A percentile compares a stretch with the other conserved stretches of the same genome.
These are phyloP conservation scores for Rhodotorula sp. DNA, from an alignment of 1,284 basidiomycete genomes.

Conservation along the genomic window DNA sequence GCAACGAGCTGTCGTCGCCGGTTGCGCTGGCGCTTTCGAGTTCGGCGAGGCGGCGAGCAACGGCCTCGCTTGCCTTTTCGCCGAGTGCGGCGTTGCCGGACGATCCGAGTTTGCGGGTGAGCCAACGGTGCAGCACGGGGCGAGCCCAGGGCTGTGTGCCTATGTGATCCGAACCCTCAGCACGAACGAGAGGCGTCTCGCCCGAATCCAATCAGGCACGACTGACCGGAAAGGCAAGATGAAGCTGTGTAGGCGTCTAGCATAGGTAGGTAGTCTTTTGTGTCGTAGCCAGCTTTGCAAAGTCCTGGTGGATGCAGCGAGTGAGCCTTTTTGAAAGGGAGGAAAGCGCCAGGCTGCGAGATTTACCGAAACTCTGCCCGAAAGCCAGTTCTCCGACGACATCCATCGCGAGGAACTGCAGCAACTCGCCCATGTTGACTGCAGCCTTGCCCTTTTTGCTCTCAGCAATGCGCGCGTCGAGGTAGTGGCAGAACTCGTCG, in stretches of 20 bases:
- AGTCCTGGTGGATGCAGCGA: neutral
- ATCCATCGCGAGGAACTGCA: conserved; percentile 15
- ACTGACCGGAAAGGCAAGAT: conserved; percentile 6
- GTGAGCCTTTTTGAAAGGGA: neutral
- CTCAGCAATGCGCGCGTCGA: neutral
- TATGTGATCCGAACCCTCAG: neutral
- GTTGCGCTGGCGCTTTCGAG: neutral
- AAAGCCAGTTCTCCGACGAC: conserved; percentile 13
- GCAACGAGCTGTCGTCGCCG: neutral
- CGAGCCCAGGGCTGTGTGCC: conserved; percentile 10
- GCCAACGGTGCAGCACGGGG: conserved; percentile 3
- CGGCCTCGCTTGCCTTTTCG: neutral
- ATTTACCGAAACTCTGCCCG: conserved; percentile 1
- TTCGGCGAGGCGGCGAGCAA: conserved; percentile 4
- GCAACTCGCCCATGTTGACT: neutral
- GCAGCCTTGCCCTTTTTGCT: neutral
- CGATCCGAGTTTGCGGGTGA: conserved; percentile 10
- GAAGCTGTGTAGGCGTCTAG: conserved; percentile 10
- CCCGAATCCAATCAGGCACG: neutral
- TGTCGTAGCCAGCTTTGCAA: conserved; percentile 3
- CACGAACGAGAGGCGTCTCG: no score
- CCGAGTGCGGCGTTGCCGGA: conserved; percentile 6
- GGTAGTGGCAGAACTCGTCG: neutral
- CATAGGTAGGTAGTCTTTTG: conserved; percentile 1
- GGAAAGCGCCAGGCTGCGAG: neutral